Evolutionary conservation across 2,329 filamentous ascomycete genomes (phyloP).

Genomic region (Cladobotryum mycophilum): DNA sequence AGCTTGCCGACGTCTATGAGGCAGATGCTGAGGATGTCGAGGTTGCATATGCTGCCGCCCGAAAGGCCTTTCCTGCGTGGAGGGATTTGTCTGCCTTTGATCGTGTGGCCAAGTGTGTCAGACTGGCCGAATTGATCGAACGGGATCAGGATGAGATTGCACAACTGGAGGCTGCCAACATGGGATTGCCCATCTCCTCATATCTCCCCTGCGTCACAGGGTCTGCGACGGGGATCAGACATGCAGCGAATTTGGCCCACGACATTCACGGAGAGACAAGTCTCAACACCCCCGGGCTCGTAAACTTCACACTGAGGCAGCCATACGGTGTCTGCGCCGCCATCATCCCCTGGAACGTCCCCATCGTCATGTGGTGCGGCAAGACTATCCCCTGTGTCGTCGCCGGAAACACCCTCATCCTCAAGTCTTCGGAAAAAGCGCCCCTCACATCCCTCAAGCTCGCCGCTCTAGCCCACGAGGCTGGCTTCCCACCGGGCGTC

Average conservation of each 20-base stretch:
- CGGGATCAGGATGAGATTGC: constrained; percentile 9
- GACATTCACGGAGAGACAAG: constrained; percentile 39
- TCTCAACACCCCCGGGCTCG: constrained; percentile 41
- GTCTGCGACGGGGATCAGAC: constrained; percentile 40
- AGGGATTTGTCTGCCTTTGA: constrained; percentile 5
- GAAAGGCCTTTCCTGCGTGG: constrained; percentile 12
- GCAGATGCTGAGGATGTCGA: constrained; percentile 13
- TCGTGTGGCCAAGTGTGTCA: constrained; percentile 7
- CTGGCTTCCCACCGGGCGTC: constrained; percentile 68
- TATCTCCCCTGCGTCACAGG: not conserved
- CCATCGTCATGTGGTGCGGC: constrained; percentile 29
- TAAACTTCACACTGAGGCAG: constrained; percentile 50
- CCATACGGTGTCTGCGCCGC: constrained; percentile 63
- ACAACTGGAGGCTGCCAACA: constrained; percentile 12
- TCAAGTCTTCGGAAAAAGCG: constrained; percentile 58
- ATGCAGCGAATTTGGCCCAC: constrained; percentile 66
- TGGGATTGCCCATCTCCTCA: constrained; percentile 12
- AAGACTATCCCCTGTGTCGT: constrained; percentile 63
- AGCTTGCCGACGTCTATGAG: constrained; percentile 15
- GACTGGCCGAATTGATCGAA: constrained; percentile 13
- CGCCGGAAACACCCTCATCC: constrained; percentile 53
- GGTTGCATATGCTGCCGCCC: constrained; percentile 12
- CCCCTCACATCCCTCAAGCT: constrained; percentile 56
- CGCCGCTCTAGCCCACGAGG: constrained; percentile 58
- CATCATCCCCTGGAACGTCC: constrained; percentile 73